Base-by-base conservation (phyloP, 2,329 filamentous ascomycete species). In the Acarospora socialis region DNA sequence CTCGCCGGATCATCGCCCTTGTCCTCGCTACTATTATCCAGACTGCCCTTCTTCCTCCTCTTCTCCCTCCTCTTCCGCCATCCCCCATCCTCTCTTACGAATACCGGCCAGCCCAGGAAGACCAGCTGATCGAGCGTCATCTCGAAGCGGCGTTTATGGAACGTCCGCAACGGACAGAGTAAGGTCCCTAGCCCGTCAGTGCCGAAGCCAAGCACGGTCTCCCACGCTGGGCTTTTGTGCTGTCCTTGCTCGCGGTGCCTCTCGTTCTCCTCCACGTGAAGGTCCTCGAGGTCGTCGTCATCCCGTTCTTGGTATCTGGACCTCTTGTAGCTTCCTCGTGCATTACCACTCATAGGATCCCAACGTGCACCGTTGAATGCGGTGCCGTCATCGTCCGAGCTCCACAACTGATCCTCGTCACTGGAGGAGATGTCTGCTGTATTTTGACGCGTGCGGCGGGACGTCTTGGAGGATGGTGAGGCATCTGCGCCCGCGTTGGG, bases 141-240 rank as follows among this genome's bases (percentile, higher is more conserved):
- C 51, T 92, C 81, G 47, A 92, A 92, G 15, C 75, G 70, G 44
- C 68, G 73, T 59, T 87, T 92, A 57, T 90, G 78, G 52, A 81
- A 83, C 6, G 77, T 70, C 8, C 73, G 66, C 6, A 73, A 72
- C 0, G 84, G 83, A 1, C 79, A 83, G 33, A 93, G 54, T 29
- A 93, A 68, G 42, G 78, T 82, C 46, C 82, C 81, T 38, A 92
- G 68, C 27, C 83, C 79, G 39, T 77, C 73, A n/a, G 76, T 76
- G 2, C 73, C 70, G 35, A 83, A 75, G 1, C 79, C 80, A 30
- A 81, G 68, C 12, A 90, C 66, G 31, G 73, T 70, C 50, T 87
- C 75, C 77, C 77, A 81, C 0, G 42, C 37, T 31, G 14, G 72
- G 70, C 18, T 7, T 65, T 63, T 36, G 70, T 70, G 26, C 61